Conservation (phyloP, 805 yeast species). For the Candida suzukii region DNA sequence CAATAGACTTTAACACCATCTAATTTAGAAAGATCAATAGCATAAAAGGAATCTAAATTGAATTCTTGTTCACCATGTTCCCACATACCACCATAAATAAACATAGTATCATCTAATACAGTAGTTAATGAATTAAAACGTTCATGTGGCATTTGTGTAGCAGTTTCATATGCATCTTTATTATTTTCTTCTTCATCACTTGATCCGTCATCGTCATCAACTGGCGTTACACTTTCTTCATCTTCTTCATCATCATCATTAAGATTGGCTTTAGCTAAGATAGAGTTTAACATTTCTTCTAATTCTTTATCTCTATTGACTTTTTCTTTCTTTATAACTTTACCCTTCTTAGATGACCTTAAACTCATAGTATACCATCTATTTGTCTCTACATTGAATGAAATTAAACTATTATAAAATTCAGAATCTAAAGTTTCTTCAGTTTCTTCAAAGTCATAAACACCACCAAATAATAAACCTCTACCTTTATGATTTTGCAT, state of each 20-base stretch:
- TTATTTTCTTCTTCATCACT: constrained; percentile 30
- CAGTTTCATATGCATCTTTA: constrained; percentile 44
- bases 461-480: constrained; percentile 93
- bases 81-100: constrained; percentile 86
- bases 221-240: constrained; percentile 27
- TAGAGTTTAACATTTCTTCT: constrained; percentile 71
- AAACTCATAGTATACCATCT: constrained; percentile 77
- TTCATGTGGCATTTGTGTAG: constrained; percentile 71
- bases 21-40: constrained; percentile 75
- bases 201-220: constrained; percentile 28
- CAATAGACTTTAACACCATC: constrained; percentile 86
- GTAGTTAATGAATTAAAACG: constrained; percentile 83
- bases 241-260: constrained; percentile 44
- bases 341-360: constrained; percentile 53
- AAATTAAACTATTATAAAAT: constrained; percentile 72
- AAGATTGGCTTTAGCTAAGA: constrained; percentile 66
- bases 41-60: constrained; percentile 76
- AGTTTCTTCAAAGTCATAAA: constrained; percentile 89
- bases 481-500: constrained; percentile 85
- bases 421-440: constrained; percentile 84
- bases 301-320: constrained; percentile 69
- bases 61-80: constrained; percentile 85
- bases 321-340: constrained; percentile 32
- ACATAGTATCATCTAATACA: constrained; percentile 71
- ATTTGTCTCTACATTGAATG: constrained; percentile 79